Evolutionary conservation across 2,329 filamentous ascomycete species (phyloP).

Genomic region (Chaetoscypha palmicola): DNA sequence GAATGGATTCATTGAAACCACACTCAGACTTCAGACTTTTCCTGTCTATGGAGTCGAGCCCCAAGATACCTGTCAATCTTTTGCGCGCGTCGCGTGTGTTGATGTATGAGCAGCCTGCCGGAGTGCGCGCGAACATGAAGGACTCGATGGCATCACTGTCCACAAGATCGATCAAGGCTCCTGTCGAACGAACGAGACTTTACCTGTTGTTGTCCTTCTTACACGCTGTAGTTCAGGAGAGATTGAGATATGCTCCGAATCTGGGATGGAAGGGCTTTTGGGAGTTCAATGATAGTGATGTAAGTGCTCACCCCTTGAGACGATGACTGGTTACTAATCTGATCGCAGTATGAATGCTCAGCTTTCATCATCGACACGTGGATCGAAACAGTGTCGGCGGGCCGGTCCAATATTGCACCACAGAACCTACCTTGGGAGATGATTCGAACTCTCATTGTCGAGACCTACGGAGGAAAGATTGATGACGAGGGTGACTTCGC

Average conservation of each 20-base stretch:
- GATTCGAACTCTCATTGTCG: slow-evolving; percentile 80
- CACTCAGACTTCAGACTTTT: slow-evolving; percentile 91
- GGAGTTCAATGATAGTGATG: slow-evolving; percentile 99
- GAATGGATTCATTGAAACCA: slow-evolving; percentile 89
- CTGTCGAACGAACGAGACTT: slow-evolving; percentile 82
- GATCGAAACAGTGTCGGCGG: slow-evolving; percentile 76
- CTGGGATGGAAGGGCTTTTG: slow-evolving; percentile 98
- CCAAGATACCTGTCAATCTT: slow-evolving; percentile 93
- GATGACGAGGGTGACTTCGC: slow-evolving; percentile 82
- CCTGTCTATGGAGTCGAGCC: slow-evolving; percentile 95
- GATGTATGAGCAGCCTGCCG: slow-evolving; percentile 97
- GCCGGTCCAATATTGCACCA: slow-evolving; percentile 86
- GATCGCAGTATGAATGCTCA: slow-evolving; percentile 81
- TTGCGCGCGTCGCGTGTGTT: slow-evolving; percentile 87
- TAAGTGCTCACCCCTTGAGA: slow-evolving; percentile 46
- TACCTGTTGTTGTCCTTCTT: slow-evolving; percentile 91
- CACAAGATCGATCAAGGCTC: slow-evolving; percentile 67
- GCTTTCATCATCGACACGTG: slow-evolving; percentile 93
- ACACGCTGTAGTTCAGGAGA: slow-evolving; percentile 91
- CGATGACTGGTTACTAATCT: slow-evolving; percentile 66
- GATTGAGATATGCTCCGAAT: slow-evolving; percentile 85
- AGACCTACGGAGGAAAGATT: slow-evolving; percentile 97
- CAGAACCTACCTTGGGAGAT: slow-evolving; percentile 95
- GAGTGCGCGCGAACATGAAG: slow-evolving; percentile 96
- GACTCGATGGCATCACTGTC: slow-evolving; percentile 85